phyloP scores from a whole-genome alignment of 2,329 filamentous ascomycete species.

The Celoporthe dispersa region DNA sequence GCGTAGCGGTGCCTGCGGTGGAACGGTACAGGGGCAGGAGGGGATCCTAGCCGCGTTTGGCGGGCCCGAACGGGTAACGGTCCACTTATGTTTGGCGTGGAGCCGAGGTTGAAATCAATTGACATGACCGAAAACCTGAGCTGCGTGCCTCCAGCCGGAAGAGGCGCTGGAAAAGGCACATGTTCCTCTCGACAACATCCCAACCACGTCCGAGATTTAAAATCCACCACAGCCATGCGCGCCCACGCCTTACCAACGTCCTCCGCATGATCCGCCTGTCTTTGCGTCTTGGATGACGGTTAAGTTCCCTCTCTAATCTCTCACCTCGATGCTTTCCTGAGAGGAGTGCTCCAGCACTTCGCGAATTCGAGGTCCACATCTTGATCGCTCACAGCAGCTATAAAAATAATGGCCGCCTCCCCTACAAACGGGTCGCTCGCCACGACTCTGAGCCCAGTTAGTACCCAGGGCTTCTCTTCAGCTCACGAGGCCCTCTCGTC shows the following conservation, averaged over 20 bases:
- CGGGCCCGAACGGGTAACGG: constrained; percentile 6
- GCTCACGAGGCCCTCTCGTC: constrained; percentile 59
- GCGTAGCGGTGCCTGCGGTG: neutral
- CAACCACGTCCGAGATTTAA: constrained; percentile 8
- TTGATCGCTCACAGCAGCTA: neutral
- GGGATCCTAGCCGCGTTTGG: constrained; percentile 8
- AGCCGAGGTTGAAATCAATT: constrained; percentile 18
- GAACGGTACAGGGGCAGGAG: constrained; percentile 8
- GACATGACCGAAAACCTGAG: constrained; percentile 11
- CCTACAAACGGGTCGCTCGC: constrained; percentile 45
- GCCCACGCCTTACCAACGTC: constrained; percentile 1
- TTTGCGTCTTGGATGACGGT: constrained; percentile 11
- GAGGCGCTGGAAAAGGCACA: constrained; percentile 7
- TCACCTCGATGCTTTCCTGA: constrained; percentile 12
- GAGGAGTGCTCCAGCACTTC: neutral
- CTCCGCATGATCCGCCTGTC: constrained; percentile 1
- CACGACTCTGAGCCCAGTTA: constrained; percentile 51
- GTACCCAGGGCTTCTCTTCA: constrained; percentile 51
- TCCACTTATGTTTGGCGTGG: constrained; percentile 13
- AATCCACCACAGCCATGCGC: constrained; percentile 18
- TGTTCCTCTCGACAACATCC: constrained; percentile 15
- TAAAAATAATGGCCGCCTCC: constrained; percentile 23
- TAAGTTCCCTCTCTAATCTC: constrained; percentile 10
- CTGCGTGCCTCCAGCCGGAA: neutral
- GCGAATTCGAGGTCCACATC: neutral